phyloP scores from a whole-genome alignment of 805 yeast genomes.

The Priceomyces fermenticarens region DNA sequence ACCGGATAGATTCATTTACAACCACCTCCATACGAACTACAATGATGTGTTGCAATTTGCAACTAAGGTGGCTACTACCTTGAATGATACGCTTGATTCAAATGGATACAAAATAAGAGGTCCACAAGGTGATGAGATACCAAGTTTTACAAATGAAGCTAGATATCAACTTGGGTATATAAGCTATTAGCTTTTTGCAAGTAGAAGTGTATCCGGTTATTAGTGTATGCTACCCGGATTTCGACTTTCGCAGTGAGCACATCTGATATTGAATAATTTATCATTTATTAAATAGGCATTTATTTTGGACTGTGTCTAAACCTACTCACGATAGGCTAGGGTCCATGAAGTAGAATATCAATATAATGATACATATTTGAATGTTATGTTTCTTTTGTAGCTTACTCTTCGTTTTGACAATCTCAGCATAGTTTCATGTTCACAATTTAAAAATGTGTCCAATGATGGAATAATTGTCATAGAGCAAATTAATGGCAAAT shows the following conservation, averaged over 20 bases:
- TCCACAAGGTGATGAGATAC: constrained; percentile 27
- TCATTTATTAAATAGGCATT: too few species aligned
- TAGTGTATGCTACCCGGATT: constrained; percentile 6
- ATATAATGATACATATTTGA: too few species aligned
- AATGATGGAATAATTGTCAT: constrained; percentile 48
- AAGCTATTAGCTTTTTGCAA: constrained; percentile 6
- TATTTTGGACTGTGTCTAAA: too few species aligned
- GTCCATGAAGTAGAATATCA: too few species aligned
- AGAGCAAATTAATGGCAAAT: constrained; percentile 13
- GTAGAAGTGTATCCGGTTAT: not conserved
- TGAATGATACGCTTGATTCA: constrained; percentile 2
- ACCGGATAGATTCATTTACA: constrained; percentile 39
- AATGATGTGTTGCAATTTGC: constrained; percentile 23
- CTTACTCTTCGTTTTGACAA: constrained; percentile 24
- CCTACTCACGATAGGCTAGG: too few species aligned
- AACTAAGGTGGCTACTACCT: constrained; percentile 6
- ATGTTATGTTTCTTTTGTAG: too few species aligned
- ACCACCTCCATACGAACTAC: constrained; percentile 28
- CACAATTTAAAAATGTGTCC: constrained; percentile 29
- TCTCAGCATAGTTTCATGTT: constrained; percentile 46
- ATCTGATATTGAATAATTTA: too few species aligned
- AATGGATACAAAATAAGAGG: constrained; percentile 12
- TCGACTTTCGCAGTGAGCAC: not conserved
- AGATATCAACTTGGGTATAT: constrained; percentile 12
- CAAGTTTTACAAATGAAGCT: constrained; percentile 35